A percentile compares a stretch with the other conserved stretches of the same genome.
Evolutionary conservation across 495 filamentous ascomycete species (phyloP).

Genomic region (Apiosordaria backusii): DNA sequence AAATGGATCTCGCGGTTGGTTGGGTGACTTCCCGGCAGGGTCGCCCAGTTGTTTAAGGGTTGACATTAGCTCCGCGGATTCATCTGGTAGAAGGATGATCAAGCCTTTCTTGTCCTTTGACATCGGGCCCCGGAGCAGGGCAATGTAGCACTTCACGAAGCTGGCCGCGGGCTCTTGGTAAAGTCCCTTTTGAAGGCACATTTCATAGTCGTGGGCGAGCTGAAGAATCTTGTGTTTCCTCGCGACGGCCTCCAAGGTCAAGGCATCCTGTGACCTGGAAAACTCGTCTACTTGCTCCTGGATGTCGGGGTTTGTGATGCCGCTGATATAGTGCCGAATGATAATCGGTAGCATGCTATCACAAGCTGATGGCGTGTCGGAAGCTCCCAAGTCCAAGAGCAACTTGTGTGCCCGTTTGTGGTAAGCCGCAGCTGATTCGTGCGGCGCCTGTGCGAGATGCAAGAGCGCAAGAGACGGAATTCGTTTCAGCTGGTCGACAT

Average conservation of each 20-base stretch:
- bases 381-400: conserved; percentile 32
- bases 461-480: conserved; percentile 46
- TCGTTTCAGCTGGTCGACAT: conserved; percentile 41
- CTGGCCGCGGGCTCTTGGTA: conserved; percentile 33
- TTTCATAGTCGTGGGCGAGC: conserved; percentile 47
- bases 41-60: conserved; percentile 38
- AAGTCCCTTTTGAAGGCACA: conserved; percentile 39
- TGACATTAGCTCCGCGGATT: conserved; percentile 24
- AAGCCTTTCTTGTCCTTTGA: conserved; percentile 17
- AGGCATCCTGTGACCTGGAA: conserved; percentile 2
- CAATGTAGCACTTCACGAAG: conserved; percentile 41
- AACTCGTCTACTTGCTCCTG: conserved; percentile 39
- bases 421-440: conserved; percentile 46
- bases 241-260: conserved; percentile 31
- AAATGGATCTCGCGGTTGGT: conserved; percentile 47
- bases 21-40: conserved; percentile 42
- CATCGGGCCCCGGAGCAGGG: conserved; percentile 26
- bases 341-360: conserved; percentile 23
- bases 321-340: conserved; percentile 42
- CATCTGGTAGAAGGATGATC: conserved; percentile 27
- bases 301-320: conserved; percentile 38
- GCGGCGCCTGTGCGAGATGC: conserved; percentile 42
- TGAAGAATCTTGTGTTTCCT: conserved; percentile 46
- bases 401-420: conserved; percentile 37
- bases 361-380: conserved; percentile 17